Evolutionary conservation across 2,329 filamentous ascomycete species (phyloP).

Genomic region (Coniochaeta sp.): DNA sequence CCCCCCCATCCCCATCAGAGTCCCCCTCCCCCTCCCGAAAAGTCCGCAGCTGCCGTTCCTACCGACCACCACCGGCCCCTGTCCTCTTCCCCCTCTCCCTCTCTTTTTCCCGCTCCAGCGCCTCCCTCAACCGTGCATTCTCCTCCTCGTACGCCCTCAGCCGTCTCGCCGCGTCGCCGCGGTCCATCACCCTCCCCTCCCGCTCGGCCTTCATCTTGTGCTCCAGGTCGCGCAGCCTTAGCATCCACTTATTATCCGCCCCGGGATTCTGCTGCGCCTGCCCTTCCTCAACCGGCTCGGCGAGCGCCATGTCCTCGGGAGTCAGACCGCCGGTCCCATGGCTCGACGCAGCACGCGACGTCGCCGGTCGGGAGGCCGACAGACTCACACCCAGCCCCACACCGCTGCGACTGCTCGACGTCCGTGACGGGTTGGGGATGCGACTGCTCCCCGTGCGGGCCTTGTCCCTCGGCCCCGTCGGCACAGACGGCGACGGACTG

Average conservation of each 20-base stretch:
- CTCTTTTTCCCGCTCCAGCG: slow-evolving; percentile 16
- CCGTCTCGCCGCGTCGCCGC: slow-evolving; percentile 73
- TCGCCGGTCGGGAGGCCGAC: slow-evolving; percentile 5
- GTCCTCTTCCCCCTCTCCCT: no score
- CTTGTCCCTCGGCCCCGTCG: slow-evolving; percentile 44
- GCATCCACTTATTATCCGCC: slow-evolving; percentile 70
- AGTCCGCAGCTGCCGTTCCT: not conserved
- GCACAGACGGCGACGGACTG: slow-evolving; percentile 46
- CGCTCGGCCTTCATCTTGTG: slow-evolving; percentile 82
- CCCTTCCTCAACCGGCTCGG: slow-evolving; percentile 6
- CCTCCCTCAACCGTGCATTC: slow-evolving; percentile 14
- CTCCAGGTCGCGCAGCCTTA: slow-evolving; percentile 81
- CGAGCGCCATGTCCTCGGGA: slow-evolving; percentile 17
- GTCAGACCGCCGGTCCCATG: slow-evolving; percentile 9
- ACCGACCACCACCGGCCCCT: slow-evolving; percentile 5
- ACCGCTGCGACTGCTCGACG: no score
- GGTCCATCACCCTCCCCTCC: slow-evolving; percentile 77
- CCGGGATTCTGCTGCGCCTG: slow-evolving; percentile 3
- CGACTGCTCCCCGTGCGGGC: slow-evolving; percentile 15
- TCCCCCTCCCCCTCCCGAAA: not conserved
- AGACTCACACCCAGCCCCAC: slow-evolving; percentile 12
- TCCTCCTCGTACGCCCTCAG: slow-evolving; percentile 16
- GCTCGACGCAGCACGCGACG: slow-evolving; percentile 7
- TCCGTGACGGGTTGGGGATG: slow-evolving; percentile 6
- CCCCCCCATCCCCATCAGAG: not conserved